These are phyloP conservation scores for Nectriaceae sp. DNA, from an alignment of 2,329 filamentous ascomycete genomes.

Conservation along the genomic window DNA sequence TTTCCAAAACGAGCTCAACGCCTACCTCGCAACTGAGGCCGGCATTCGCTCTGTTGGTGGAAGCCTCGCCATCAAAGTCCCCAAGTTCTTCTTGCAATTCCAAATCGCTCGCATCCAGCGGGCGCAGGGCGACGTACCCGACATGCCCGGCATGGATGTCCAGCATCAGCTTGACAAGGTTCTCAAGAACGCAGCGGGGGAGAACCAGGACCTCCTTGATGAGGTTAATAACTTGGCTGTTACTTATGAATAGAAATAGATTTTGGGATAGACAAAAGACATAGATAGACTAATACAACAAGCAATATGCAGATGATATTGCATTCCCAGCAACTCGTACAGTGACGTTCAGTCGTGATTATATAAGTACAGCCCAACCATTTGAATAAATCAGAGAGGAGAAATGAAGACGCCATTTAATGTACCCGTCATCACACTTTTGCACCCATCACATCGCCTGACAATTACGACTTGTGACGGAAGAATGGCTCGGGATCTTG, in stretches of 20 bases:
- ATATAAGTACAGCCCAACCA: conserved; percentile 30
- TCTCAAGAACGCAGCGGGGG: conserved; percentile 53
- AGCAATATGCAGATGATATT: conserved; percentile 14
- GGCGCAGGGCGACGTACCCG: conserved; percentile 56
- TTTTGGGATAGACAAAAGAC: not conserved
- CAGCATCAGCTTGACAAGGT: conserved; percentile 61
- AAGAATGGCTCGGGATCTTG: conserved; percentile 39
- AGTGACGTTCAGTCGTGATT: conserved; percentile 26
- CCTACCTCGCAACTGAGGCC: conserved; percentile 61
- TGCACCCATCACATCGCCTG: conserved; percentile 3
- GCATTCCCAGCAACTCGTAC: conserved; percentile 18
- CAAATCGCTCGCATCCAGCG: conserved; percentile 61
- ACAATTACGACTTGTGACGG: conserved; percentile 22
- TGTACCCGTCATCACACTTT: conserved; percentile 14
- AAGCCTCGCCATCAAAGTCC: conserved; percentile 57
- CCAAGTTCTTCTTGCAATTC: conserved; percentile 64
- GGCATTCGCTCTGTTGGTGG: conserved; percentile 57
- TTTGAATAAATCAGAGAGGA: conserved; percentile 26
- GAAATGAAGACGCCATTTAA: conserved; percentile 15
- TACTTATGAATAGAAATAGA: conserved; percentile 18
- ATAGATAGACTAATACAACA: conserved; percentile 7
- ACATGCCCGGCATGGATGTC: conserved; percentile 53
- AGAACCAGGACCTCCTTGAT: conserved; percentile 50
- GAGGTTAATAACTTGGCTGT: conserved; percentile 48
- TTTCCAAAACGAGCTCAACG: conserved; percentile 56